These are phyloP conservation scores for Neoboletus subvelutipes DNA, from an alignment of 768 basidiomycete species.

Conservation along the genomic window DNA sequence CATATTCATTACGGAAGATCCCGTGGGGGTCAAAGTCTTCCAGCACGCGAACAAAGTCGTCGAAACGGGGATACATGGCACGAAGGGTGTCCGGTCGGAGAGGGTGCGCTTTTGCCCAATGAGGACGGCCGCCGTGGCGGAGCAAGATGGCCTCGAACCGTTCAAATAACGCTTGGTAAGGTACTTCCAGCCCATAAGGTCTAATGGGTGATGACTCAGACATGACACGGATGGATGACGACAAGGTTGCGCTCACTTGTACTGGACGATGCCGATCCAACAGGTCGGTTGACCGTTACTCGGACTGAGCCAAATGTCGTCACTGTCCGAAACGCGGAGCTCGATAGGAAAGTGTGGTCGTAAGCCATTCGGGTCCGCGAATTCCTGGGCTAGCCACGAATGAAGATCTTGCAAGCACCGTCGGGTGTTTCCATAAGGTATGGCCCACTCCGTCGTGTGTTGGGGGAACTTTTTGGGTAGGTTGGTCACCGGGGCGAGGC, in stretches of 20 bases:
- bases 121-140: constrained; percentile 77
- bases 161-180: constrained; percentile 76
- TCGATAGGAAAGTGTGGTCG: constrained; percentile 93
- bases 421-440: constrained; percentile 68
- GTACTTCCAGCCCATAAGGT: constrained; percentile 81
- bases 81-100: constrained; percentile 64
- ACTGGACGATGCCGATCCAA: constrained; percentile 99
- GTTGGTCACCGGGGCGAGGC: constrained; percentile 5
- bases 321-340: constrained; percentile 81
- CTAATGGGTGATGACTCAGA: constrained; percentile 38
- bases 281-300: constrained; percentile 74
- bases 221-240: neutral
- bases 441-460: constrained; percentile 94
- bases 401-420: constrained; percentile 71
- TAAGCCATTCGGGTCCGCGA: constrained; percentile 65
- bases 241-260: constrained; percentile 61
- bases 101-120: constrained; percentile 94
- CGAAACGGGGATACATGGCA: constrained; percentile 75
- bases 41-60: constrained; percentile 69
- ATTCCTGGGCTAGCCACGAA: constrained; percentile 69
- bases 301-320: constrained; percentile 95
- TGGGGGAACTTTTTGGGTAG: constrained; percentile 60
- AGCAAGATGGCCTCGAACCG: constrained; percentile 72
- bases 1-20: constrained; percentile 85
- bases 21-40: constrained; percentile 70